A percentile compares a stretch with the other conserved stretches of the same genome.
Conservation (phyloP, 805 yeast species). For the Kurtzmaniella cleridarum region DNA sequence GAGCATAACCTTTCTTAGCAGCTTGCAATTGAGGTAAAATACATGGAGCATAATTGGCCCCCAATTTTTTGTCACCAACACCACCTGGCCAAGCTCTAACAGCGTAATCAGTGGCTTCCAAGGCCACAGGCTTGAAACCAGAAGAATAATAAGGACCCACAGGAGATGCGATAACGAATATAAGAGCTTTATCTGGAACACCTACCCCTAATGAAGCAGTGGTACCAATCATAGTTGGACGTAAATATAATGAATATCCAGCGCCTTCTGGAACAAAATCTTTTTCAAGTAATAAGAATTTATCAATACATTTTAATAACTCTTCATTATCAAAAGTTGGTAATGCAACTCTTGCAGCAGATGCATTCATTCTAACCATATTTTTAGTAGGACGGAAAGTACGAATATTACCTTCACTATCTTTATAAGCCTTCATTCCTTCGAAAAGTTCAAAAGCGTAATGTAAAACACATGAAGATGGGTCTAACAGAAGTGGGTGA, state of each 20-base stretch:
- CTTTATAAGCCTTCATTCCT: conserved; percentile 89
- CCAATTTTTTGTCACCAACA: conserved; percentile 91
- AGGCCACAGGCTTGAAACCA: conserved; percentile 90
- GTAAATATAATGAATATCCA: conserved; percentile 87
- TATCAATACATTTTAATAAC: conserved; percentile 67
- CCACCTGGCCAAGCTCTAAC: conserved; percentile 99
- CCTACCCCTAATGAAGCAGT: conserved; percentile 83
- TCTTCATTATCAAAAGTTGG: conserved; percentile 82
- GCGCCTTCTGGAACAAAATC: conserved; percentile 76
- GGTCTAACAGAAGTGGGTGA: conserved; percentile 71
- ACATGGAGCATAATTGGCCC: conserved; percentile 97
- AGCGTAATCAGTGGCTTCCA: conserved; percentile 94
- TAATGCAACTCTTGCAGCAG: conserved; percentile 83
- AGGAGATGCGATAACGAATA: conserved; percentile 88
- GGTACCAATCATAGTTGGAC: conserved; percentile 96
- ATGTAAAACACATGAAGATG: conserved; percentile 87
- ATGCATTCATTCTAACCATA: conserved; percentile 84
- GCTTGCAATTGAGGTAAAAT: conserved; percentile 87
- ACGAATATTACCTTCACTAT: conserved; percentile 57
- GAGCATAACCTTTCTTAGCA: conserved; percentile 87
- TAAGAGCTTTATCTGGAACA: conserved; percentile 72
- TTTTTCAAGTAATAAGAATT: conserved; percentile 69
- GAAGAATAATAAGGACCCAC: conserved; percentile 91
- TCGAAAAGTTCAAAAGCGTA: conserved; percentile 93
- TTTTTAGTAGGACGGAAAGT: conserved; percentile 89